phyloP scores from a whole-genome alignment of 2,329 filamentous ascomycete genomes.

The Claviceps sp. region DNA sequence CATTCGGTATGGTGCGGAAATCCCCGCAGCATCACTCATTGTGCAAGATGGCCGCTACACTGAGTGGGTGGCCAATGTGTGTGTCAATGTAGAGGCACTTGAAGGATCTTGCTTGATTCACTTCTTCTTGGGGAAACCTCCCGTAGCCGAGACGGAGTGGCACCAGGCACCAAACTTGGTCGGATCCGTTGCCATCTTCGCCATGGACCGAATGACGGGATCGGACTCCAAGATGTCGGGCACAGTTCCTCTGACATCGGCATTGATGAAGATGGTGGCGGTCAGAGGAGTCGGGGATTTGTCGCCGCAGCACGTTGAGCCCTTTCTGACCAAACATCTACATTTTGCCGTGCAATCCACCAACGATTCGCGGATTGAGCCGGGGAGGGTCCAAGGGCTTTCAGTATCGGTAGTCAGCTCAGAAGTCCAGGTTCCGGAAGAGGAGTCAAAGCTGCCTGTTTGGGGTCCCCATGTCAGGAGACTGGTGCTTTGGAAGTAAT shows the following conservation, averaged over 20 bases:
- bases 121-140: conserved; percentile 50
- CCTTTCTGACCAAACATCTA: conserved; percentile 28
- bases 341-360: conserved; percentile 18
- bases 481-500: conserved; percentile 13
- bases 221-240: conserved; percentile 28
- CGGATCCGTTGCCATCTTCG: conserved; percentile 47
- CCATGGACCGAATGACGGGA: conserved; percentile 23
- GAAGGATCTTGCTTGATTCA: conserved; percentile 48
- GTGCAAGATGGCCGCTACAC: conserved; percentile 31
- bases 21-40: conserved; percentile 15
- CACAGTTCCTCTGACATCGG: conserved; percentile 37
- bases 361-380: conserved; percentile 13
- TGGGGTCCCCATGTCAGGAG: conserved; percentile 14
- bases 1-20: conserved; percentile 13
- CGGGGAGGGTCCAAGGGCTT: conserved; percentile 15
- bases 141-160: conserved; percentile 35
- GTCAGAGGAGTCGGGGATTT: conserved; percentile 24
- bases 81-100: conserved; percentile 45
- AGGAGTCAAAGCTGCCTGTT: conserved; percentile 13
- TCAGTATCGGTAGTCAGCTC: conserved; percentile 18
- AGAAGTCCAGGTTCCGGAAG: conserved; percentile 14
- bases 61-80: conserved; percentile 58
- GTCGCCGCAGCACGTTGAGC: conserved; percentile 21
- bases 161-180: conserved; percentile 38
- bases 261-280: conserved; percentile 29